Conservation (phyloP, 2,329 filamentous ascomycete genomes). For the Thelonectria olida region DNA sequence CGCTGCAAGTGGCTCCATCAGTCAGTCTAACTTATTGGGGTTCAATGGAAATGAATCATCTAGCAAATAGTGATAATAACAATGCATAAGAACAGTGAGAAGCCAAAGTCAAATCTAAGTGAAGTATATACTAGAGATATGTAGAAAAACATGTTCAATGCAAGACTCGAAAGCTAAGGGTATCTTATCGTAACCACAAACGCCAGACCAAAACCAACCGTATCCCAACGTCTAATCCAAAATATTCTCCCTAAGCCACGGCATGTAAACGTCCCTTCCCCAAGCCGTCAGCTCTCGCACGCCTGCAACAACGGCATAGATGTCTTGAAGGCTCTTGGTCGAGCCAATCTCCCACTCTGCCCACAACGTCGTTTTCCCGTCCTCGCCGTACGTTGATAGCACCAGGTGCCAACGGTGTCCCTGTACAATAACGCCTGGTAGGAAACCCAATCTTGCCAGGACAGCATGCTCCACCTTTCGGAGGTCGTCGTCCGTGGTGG, state of each 20-base stretch:
- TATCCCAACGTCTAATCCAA: no score
- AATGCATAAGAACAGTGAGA: no score
- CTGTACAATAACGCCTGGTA: slow-evolving; percentile 11
- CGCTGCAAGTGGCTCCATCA: no score
- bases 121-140: no score
- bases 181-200: no score
- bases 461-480: not conserved
- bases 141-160: no score
- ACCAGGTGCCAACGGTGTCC: slow-evolving; percentile 10
- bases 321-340: not conserved
- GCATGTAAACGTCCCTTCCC: not conserved
- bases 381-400: slow-evolving; percentile 8
- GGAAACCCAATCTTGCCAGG: slow-evolving; percentile 1
- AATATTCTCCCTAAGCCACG: slow-evolving; percentile 43
- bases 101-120: no score
- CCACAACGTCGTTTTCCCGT: slow-evolving; percentile 3
- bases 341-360: not conserved
- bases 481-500: not conserved
- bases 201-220: no score
- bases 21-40: no score
- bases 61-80: no score
- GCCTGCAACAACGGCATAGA: not conserved
- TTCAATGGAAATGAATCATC: no score
- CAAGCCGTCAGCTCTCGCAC: slow-evolving; percentile 1
- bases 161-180: no score